Base-by-base conservation (phyloP, 2,329 filamentous ascomycete genomes). In the Fusarium dimerum region DNA sequence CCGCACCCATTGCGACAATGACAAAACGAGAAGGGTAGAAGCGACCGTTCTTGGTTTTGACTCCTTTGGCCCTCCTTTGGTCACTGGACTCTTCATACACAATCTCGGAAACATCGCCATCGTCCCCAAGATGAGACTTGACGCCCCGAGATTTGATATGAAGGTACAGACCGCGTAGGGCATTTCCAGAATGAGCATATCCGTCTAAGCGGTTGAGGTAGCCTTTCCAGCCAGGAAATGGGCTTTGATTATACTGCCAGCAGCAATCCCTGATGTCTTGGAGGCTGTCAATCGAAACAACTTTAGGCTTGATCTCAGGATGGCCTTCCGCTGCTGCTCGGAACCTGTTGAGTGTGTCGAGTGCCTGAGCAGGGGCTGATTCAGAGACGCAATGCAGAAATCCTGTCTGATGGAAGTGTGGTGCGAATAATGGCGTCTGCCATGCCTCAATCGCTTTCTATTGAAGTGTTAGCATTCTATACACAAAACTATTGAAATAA, bases 131-230 rank as follows among this genome's bases (percentile, higher is more conserved):
- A 41, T 26, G 40, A 6, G 48, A 64, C 36, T 57, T 62, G 8
- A 62, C 61, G 1, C 61, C 61, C 5, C 46, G 41, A 0, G 61
- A 60, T 2, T 72, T 70, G 2, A 73, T 72, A 0, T 73, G 73
- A 1, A 71, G 62, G 56, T 79, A 78, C 0, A 81, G 70, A 0
- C 75, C 76, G 6, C 68, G 68, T 7, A 85, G 61, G 0, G 82
- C 76, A 51, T 84, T 75, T 0, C 73, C 76, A 0, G 81, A 78
- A 53, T 84, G 81, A 1, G 80, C 81, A 50, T 84, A 85, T 2
- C 83, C 81, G 11, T 78, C 81, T 6, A 79, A 75, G 4, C 70
- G 71, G 61, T 86, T 86, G 40, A 82, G 72, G 63, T 86, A 86
- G 8, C 84, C 84, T 26, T 72, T 75, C 78, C 82, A 86, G 45